A percentile compares a stretch with the other conserved stretches of the same genome.
Evolutionary conservation across 306 rosid species (phyloP).

Genomic region (Ceratonia siliqua): DNA sequence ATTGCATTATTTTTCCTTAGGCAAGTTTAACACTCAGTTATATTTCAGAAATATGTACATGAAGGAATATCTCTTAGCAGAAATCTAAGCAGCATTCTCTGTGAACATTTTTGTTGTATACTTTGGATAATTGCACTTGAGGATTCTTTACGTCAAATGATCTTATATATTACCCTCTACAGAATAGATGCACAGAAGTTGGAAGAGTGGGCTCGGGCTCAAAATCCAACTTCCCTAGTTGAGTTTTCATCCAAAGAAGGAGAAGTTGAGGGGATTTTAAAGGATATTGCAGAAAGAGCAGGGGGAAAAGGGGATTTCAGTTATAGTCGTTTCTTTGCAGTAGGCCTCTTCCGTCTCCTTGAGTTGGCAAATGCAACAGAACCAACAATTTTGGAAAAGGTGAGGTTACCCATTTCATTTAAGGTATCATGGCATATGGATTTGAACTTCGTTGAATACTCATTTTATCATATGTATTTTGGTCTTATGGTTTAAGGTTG

Average conservation of each 20-base stretch:
- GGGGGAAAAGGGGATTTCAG: constrained; percentile 76
- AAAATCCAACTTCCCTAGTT: constrained; percentile 69
- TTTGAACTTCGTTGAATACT: constrained; percentile 12
- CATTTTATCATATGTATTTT: not conserved
- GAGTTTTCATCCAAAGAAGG: constrained; percentile 91
- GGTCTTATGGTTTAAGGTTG: not conserved
- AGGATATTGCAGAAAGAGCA: constrained; percentile 90
- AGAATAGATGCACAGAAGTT: constrained; percentile 84
- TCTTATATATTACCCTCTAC: constrained; percentile 28
- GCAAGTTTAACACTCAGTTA: constrained; percentile 1
- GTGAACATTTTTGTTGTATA: constrained; percentile 3
- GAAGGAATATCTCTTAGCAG: not conserved
- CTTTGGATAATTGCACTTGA: constrained; percentile 23
- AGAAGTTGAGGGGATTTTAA: constrained; percentile 77
- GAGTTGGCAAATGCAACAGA: constrained; percentile 95
- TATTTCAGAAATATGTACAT: not conserved
- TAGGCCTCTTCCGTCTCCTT: constrained; percentile 91
- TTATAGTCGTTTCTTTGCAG: constrained; percentile 96
- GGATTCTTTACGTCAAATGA: constrained; percentile 26
- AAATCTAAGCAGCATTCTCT: not conserved
- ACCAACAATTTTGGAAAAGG: constrained; percentile 91
- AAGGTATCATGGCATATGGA: constrained; percentile 16
- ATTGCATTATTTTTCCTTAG: constrained; percentile 6
- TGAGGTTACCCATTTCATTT: constrained; percentile 33
- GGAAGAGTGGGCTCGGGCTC: constrained; percentile 94